phyloP scores from a whole-genome alignment of 495 filamentous ascomycete genomes.

The Xylaria acuta region DNA sequence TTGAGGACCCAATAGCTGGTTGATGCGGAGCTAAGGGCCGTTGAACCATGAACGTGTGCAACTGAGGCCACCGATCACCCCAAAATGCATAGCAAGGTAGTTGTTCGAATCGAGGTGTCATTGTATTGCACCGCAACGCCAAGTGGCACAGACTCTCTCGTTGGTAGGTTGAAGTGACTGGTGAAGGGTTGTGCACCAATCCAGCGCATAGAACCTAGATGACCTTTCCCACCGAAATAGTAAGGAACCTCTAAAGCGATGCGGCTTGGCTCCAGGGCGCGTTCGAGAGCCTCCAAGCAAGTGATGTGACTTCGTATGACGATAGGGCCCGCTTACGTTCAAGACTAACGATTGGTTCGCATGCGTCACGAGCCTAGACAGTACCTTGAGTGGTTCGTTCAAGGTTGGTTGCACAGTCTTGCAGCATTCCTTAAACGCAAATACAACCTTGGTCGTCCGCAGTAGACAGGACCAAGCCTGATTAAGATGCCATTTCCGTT shows the following conservation, averaged over 20 bases:
- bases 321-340: constrained; percentile 20
- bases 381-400: constrained; percentile 20
- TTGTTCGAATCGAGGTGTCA: constrained; percentile 15
- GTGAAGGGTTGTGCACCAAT: constrained; percentile 9
- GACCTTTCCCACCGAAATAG: constrained; percentile 7
- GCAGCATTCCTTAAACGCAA: constrained; percentile 21
- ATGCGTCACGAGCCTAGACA: constrained; percentile 30
- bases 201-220: constrained; percentile 7
- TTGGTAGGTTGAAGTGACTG: constrained; percentile 14
- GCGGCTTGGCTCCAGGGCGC: constrained; percentile 8
- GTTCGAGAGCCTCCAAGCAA: constrained; percentile 27
- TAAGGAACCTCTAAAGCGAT: constrained; percentile 5
- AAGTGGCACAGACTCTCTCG: constrained; percentile 11
- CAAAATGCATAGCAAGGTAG: constrained; percentile 10
- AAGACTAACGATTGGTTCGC: constrained; percentile 21
- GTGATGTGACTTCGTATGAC: constrained; percentile 29
- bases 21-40: constrained; percentile 27
- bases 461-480: constrained; percentile 20
- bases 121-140: constrained; percentile 14
- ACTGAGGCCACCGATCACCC: constrained; percentile 22
- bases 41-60: constrained; percentile 23
- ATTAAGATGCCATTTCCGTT: constrained; percentile 25
- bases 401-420: constrained; percentile 28
- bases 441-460: constrained; percentile 27
- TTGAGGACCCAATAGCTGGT: constrained; percentile 8